Base-by-base conservation (phyloP, 805 yeast species). In the Candida qinlingensis region DNA sequence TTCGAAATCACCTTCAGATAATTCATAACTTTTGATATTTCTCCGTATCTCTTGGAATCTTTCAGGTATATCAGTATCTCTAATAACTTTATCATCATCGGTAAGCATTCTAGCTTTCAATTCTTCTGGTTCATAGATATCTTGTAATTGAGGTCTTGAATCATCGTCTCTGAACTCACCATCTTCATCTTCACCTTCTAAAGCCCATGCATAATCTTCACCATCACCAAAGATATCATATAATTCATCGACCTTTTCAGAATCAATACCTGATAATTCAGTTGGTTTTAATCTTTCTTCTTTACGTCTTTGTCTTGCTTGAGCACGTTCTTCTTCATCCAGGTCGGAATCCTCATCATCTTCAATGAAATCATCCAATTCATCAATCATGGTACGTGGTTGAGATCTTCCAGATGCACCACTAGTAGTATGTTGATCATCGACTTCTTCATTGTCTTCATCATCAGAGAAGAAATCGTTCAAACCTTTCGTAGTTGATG, bases 191-290 rank as follows among this genome's bases (percentile, higher is more conserved):
- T 91, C 97, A 30, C 88, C 94, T 61, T 89, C 97, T 47, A 94
- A 73, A 10, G 99, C 99, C 98, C 99, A 94, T 49, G 88, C 97
- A 67, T 94, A 94, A 62, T 92, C 97, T 54, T 83, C 90, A 45
- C 99, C 99, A 65, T 90, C 95, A 55, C 99, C 99, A 64, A 94
- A 94, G 11, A 94, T 88, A 64, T 94, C 99, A 61, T 83, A 90
- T 62, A 94, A 79, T 66, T 92, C 97, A 61, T 89, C 94, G 54
- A 92, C 79, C 64, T 88, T 87, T 59, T 94, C 98, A 47, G 94
- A 84, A 58, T 94, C 96, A 39, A 86, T 70, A 39, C 76, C 79
- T 1, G 84, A 74, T 38, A 80, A 70, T 56, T 79, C 80, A 5
- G 81, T 72, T 10, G 85, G 80, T 57, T 78, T 70, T 40, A 68